Evolutionary conservation across 768 basidiomycete genomes (phyloP), one percentile per base, ranked within the genome.

Genomic region (Lyophyllum shimeji): DNA sequence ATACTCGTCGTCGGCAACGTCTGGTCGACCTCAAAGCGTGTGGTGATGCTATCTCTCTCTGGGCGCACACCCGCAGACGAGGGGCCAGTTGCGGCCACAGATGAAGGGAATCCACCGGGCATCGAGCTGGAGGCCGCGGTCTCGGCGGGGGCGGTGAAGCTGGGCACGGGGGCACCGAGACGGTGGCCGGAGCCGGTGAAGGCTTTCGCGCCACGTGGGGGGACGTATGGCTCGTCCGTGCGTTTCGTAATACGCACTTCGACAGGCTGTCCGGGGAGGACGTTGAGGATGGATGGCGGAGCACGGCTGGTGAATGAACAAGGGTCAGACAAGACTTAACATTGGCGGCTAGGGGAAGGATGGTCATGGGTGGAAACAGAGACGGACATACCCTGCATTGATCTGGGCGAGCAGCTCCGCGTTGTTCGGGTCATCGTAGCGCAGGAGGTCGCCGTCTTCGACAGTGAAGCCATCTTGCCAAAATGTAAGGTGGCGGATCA

Each of bases 401-500:
- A 98, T 90, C 56, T 91, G 86, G 0, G 77, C 76, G 7, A 98
- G 75, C 11, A 93, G 71, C 51, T 80, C 78, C 40, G 82, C 76
- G 60, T 94, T 85, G 17, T 74, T 76, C 0, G 92, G 90, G 58
- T 95, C 85, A 54, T 90, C 88, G 67, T 97, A 97, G 20, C 81
- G 76, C 81, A 90, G 82, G 52, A 98, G 74, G 27, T 87, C 86
- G 5, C 94, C 93, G 59, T 94, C 92, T 65, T 97, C 92, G 44
- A 98, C 82, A 46, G 86, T 86, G 71, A 97, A 98, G 0, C 97
- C 97, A 57, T 98, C 82, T 39, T 86, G 81, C 96, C 96, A 98
- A 73, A 98, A 91, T 0, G 89, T 95, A 42, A 98, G 74, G 53
- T 82, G 80, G 8, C 96, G 85, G 46, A 86, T 82, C 0, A 78